Evolutionary conservation across 23 red algal species (phyloP).

Genomic region (Gracilaria gracilis): DNA sequence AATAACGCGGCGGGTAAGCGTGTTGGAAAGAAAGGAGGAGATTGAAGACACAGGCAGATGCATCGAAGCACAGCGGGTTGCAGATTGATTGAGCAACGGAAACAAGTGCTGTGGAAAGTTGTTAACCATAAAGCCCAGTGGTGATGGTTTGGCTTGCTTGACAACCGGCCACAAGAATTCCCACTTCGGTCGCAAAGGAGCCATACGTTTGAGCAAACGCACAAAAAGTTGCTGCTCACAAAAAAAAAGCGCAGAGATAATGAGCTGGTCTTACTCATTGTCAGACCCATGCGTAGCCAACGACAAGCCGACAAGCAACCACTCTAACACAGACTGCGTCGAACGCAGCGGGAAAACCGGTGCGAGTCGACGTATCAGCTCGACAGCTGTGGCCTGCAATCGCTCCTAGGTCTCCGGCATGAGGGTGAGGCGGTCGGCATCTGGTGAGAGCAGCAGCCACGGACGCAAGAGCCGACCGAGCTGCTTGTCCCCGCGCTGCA

Average conservation of each 20-base stretch:
- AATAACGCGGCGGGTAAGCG: background rate
- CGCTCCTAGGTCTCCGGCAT: no score
- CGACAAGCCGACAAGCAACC: constrained; percentile 41
- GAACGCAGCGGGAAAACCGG: no score
- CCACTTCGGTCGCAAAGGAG: background rate
- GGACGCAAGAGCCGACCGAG: no score
- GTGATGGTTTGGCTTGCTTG: constrained; percentile 11
- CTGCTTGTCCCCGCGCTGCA: no score
- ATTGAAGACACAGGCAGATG: background rate
- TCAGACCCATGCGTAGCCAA: background rate
- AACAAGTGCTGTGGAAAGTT: constrained; percentile 1
- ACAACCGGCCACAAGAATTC: constrained; percentile 10
- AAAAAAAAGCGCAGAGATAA: constrained; percentile 45
- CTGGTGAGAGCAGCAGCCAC: no score
- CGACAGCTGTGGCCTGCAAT: no score
- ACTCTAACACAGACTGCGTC: constrained; percentile 4
- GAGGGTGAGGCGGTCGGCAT: no score
- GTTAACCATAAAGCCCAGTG: constrained; percentile 14
- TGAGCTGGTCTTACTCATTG: constrained; percentile 38
- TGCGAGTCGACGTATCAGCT: no score
- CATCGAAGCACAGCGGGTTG: background rate
- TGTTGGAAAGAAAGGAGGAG: constrained; percentile 16
- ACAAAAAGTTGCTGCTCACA: constrained; percentile 10
- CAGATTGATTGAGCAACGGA: background rate
- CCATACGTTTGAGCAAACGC: background rate